phyloP scores from a whole-genome alignment of 2,329 filamentous ascomycete species.

The Atkinsonella hypoxylon region DNA sequence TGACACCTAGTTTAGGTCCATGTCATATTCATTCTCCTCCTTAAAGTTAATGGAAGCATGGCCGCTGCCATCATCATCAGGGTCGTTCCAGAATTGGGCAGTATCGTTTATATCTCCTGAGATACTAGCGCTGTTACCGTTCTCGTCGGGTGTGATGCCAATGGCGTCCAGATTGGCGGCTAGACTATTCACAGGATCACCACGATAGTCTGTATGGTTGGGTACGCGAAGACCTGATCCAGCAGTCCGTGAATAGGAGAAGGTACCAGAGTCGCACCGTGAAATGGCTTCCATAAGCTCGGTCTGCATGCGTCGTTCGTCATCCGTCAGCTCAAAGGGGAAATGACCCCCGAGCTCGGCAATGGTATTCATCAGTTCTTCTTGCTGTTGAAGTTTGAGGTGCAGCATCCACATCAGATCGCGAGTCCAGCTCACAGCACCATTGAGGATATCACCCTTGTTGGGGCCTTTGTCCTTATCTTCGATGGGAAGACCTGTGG shows the following conservation, averaged over 20 bases:
- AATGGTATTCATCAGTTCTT: constrained; percentile 70
- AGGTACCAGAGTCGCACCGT: constrained; percentile 64
- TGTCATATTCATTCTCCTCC: constrained; percentile 87
- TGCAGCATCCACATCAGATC: constrained; percentile 97
- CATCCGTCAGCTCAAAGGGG: constrained; percentile 76
- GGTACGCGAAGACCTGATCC: constrained; percentile 85
- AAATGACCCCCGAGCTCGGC: constrained; percentile 60
- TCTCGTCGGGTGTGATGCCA: constrained; percentile 28
- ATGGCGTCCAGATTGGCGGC: constrained; percentile 24
- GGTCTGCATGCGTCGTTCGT: constrained; percentile 89
- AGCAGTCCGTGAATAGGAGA: constrained; percentile 71
- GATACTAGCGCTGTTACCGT: constrained; percentile 22
- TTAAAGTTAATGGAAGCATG: constrained; percentile 64
- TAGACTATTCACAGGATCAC: constrained; percentile 53
- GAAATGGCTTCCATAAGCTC: constrained; percentile 80
- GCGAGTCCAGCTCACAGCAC: constrained; percentile 90
- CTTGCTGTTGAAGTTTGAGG: constrained; percentile 79
- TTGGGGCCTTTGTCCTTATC: constrained; percentile 98
- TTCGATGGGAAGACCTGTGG: constrained; percentile 81
- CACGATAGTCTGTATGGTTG: constrained; percentile 82
- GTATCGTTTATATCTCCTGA: constrained; percentile 35
- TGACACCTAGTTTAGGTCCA: constrained; percentile 48
- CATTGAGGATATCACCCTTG: constrained; percentile 97
- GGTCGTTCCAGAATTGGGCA: constrained; percentile 53
- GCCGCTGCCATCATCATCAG: constrained; percentile 60